Evolutionary conservation across 805 yeast genomes (phyloP).

Genomic region (Kuraishia hungarica): DNA sequence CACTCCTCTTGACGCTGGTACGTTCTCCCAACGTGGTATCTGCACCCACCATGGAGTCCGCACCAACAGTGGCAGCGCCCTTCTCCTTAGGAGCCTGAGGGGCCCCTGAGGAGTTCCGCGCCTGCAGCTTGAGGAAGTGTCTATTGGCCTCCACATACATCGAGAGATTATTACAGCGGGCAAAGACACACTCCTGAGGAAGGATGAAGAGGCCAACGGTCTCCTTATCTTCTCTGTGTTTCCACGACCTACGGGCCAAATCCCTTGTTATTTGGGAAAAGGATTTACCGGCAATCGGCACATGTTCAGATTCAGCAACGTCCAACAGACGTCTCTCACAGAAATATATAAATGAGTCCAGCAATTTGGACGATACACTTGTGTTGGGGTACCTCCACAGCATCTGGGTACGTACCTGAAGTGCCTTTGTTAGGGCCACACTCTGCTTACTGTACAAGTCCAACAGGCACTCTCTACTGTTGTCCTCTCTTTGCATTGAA

Average conservation of each 20-base stretch:
- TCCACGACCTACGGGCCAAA: conserved; percentile 88
- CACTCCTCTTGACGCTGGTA: conserved; percentile 80
- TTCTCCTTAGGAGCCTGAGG: conserved; percentile 30
- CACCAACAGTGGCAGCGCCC: conserved; percentile 70
- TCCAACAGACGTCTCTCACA: conserved; percentile 45
- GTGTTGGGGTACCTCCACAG: conserved; percentile 82
- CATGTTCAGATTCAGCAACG: conserved; percentile 32
- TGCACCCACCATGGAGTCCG: conserved; percentile 74
- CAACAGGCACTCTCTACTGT: conserved; percentile 36
- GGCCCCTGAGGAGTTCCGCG: conserved; percentile 27
- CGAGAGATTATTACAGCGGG: conserved; percentile 69
- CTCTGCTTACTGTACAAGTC: conserved; percentile 66
- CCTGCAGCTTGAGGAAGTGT: conserved; percentile 57
- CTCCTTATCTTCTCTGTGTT: conserved; percentile 50
- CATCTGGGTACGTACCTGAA: conserved; percentile 78
- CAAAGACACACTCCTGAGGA: conserved; percentile 62
- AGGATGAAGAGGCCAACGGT: conserved; percentile 62
- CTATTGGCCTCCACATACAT: conserved; percentile 90
- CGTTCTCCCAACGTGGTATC: conserved; percentile 67
- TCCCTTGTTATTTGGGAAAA: conserved; percentile 71
- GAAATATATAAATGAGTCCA: conserved; percentile 68
- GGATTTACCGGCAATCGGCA: conserved; percentile 31
- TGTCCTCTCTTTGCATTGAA: conserved; percentile 35
- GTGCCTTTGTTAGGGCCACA: conserved; percentile 61
- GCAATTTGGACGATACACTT: conserved; percentile 64